Evolutionary conservation across 139 green algal genomes (phyloP), one percentile per base, ranked within the genome.

Genomic region (Chlamydomonas schloesseri): DNA sequence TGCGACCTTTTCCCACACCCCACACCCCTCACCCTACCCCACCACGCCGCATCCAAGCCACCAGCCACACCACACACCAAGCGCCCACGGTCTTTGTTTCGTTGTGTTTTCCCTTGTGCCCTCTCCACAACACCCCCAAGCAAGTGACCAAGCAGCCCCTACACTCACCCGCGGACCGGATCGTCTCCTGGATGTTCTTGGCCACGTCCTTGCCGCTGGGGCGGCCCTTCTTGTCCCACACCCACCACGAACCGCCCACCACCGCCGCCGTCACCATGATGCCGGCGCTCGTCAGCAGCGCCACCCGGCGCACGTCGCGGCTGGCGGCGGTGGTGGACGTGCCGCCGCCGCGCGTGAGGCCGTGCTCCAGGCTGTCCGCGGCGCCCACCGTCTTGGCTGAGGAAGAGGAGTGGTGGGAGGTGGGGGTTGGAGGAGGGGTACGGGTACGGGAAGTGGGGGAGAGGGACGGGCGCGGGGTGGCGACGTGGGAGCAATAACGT

Each of bases 201-300:
- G 67, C 79, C 47, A 85, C 76, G 47, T 85, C 79, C 79, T 85
- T 85, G 65, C 79, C 79, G 23, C 36, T 55, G 65, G 79, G 79
- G 21, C 79, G 79, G 5, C 79, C 79, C 79, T 85, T 76, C 67
- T 76, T 76, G 79, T 85, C 79, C 79, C 79, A 85, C 36, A 67
- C 24, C 17, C 34, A 85, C 79, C 79, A 85, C 9, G 60, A 50
- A 26, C 79, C 79, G 28, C 65, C 67, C 67, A 85, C 79, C 26
- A 64, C n/a, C 20, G 65, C 79, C 23, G 79, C 67, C 37, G 77
- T 62, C 65, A 85, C 47, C 4, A 50, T 50, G 50, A 85, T 76
- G 46, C 79, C 79, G 4, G 67, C 47, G 31, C 46, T 23, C 23
- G 79, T 85, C 65, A 77, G 76, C 23, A 76, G 36, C 23, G 79